Conservation (phyloP, 2,329 filamentous ascomycete species). For the Madurella fahalii region DNA sequence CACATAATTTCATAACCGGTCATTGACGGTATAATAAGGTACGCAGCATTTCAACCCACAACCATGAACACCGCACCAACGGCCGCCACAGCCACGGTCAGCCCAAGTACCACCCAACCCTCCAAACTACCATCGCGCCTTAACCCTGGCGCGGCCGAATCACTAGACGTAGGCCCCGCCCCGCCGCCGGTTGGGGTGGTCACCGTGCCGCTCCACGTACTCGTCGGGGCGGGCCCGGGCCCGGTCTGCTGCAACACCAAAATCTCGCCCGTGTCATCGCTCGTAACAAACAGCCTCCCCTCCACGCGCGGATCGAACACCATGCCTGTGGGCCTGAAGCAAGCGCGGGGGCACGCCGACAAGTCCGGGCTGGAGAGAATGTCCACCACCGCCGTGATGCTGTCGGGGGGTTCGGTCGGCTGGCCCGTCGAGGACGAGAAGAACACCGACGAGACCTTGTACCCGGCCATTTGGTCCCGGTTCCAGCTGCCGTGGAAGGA, state of each 20-base stretch:
- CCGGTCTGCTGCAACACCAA: constrained; percentile 45
- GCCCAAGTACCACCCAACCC: constrained; percentile 18
- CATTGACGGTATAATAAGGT: background rate
- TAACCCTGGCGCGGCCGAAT: background rate
- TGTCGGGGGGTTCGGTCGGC: constrained; percentile 38
- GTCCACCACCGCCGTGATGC: constrained; percentile 45
- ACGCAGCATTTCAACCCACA: constrained; percentile 7
- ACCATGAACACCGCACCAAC: constrained; percentile 20
- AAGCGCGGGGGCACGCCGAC: constrained; percentile 48
- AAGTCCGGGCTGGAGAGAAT: constrained; percentile 54
- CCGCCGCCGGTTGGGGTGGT: background rate
- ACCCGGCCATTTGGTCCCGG: constrained; percentile 42
- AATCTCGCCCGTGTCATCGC: constrained; percentile 62
- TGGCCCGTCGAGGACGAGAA: constrained; percentile 39
- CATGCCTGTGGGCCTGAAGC: constrained; percentile 61
- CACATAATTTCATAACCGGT: no score
- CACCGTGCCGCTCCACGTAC: background rate
- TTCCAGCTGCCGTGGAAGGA: constrained; percentile 69
- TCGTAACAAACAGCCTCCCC: constrained; percentile 58
- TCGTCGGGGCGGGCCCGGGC: background rate
- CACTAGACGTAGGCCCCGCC: constrained; percentile 4
- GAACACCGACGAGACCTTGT: constrained; percentile 39
- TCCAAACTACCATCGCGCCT: constrained; percentile 1
- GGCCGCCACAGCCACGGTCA: constrained; percentile 19
- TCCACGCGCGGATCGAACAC: constrained; percentile 39